phyloP scores from a whole-genome alignment of 345 rosid species.

The Syzygium oleosum region DNA sequence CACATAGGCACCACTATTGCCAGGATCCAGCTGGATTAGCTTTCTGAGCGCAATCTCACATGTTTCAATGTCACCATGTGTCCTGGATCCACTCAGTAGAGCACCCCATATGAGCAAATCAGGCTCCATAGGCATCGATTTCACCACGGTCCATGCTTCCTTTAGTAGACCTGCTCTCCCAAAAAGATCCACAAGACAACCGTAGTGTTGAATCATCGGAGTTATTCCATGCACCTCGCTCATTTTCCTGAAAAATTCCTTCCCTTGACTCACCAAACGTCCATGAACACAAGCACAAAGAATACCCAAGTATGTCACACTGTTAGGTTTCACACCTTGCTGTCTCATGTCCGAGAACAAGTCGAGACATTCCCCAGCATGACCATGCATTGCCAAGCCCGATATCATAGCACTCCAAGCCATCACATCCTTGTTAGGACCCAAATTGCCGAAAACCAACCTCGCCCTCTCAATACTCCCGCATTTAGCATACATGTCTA shows the following conservation, averaged over 20 bases:
- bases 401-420: conserved; percentile 38
- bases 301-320: conserved; percentile 14
- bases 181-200: conserved; percentile 47
- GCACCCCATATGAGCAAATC: conserved; percentile 47
- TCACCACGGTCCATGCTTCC: conserved; percentile 28
- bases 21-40: conserved; percentile 32
- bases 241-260: conserved; percentile 31
- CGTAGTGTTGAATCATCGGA: conserved; percentile 34
- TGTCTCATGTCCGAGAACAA: conserved; percentile 12
- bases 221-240: conserved; percentile 16
- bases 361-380: conserved; percentile 12
- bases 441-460: conserved; percentile 20
- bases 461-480: conserved; percentile 39
- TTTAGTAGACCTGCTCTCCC: conserved; percentile 38
- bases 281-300: conserved; percentile 35
- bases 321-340: conserved; percentile 6
- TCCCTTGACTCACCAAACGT: conserved; percentile 29
- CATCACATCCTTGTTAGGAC: conserved; percentile 22
- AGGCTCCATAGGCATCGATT: conserved; percentile 35
- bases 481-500: conserved; percentile 60
- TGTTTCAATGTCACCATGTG: conserved; percentile 29
- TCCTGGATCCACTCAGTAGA: conserved; percentile 37
- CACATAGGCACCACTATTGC: conserved; percentile 29
- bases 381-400: conserved; percentile 28
- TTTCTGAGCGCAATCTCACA: conserved; percentile 24